Evolutionary conservation across 106 monocot species (phyloP), one percentile per base, ranked within the genome.

Genomic region (Phalaenopsis aphrodite): DNA sequence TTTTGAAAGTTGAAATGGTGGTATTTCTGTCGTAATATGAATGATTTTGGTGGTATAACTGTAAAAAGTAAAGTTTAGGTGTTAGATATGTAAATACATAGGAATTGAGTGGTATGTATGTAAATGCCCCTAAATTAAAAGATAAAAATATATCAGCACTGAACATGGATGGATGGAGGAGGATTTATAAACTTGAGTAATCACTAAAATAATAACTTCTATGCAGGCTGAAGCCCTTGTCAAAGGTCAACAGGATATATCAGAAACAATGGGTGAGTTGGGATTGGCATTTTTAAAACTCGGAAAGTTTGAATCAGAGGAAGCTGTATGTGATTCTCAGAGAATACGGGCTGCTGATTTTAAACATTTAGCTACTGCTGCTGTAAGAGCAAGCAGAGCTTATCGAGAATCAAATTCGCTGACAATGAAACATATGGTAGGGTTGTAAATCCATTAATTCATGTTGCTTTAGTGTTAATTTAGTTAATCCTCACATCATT

Each of bases 231-330:
- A 94, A 82, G 87, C 87, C 79, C 85, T 97, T 77, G 92, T 94
- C 58, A 97, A 94, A 85, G 86, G 94, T 66, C 90, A 94, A 39
- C 90, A 94, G 75, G 90, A 94, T 83, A 86, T 92, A 78, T 92
- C 88, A 67, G 89, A 92, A 80, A 94, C 92, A 74, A 88, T 92
- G 89, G 97, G 94, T 56, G 88, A 97, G 43, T 79, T 97, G 77
- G 97, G 97, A n/a, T 81, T 97, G 86, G 77, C 90, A 64, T 88
- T 97, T 76, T 86, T 97, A 10, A 97, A 94, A 82, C 78, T 97
- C 6, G 86, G 89, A 75, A 97, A 94, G 84, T 97, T 97, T 85
- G 97, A 97, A 83, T 90, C 83, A 16, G 90, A 92, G 76, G 88
- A 92, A 78, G 88, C 85, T 74, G 73, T 80, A 68, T 84, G 84